phyloP scores from a whole-genome alignment of 2,329 filamentous ascomycete genomes.

The Fusarium sp. region DNA sequence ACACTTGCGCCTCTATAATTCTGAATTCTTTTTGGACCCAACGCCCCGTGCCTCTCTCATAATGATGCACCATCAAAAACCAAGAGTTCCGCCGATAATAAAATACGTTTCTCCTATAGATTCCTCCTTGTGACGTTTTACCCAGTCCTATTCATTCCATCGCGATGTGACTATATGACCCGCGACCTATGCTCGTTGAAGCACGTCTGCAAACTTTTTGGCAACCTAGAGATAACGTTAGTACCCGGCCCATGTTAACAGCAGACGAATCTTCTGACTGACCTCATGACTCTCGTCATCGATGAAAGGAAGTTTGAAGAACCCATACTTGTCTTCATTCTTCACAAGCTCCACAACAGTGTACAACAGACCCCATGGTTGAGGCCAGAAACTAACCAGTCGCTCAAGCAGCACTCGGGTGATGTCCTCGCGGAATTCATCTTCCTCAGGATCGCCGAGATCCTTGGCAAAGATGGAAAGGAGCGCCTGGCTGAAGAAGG shows the following conservation, averaged over 20 bases:
- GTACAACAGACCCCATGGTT: constrained; percentile 93
- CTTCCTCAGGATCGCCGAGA: constrained; percentile 75
- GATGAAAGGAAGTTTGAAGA: constrained; percentile 93
- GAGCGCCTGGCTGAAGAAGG: constrained; percentile 88
- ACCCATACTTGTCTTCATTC: constrained; percentile 86
- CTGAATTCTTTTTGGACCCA: constrained; percentile 40
- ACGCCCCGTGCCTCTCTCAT: constrained; percentile 31
- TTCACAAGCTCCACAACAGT: constrained; percentile 89
- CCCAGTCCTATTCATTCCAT: constrained; percentile 7
- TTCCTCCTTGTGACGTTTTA: constrained; percentile 23
- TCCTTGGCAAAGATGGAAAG: constrained; percentile 86
- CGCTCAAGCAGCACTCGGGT: constrained; percentile 88
- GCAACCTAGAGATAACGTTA: constrained; percentile 43
- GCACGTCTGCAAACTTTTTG: constrained; percentile 47
- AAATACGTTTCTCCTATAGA: constrained; percentile 24
- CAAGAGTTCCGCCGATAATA: constrained; percentile 33
- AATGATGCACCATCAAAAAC: constrained; percentile 37
- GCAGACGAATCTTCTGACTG: constrained; percentile 38
- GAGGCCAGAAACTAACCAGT: constrained; percentile 85
- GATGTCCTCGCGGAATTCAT: constrained; percentile 87
- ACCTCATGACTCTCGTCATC: constrained; percentile 90
- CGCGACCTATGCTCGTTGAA: constrained; percentile 44
- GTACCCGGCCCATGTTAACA: neutral
- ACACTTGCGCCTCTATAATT: constrained; percentile 42
- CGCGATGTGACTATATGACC: neutral